A percentile compares a stretch with the other conserved stretches of the same genome.
These are phyloP conservation scores for Stropharia rugosoannulata DNA, from an alignment of 768 basidiomycete genomes.

Conservation along the genomic window DNA sequence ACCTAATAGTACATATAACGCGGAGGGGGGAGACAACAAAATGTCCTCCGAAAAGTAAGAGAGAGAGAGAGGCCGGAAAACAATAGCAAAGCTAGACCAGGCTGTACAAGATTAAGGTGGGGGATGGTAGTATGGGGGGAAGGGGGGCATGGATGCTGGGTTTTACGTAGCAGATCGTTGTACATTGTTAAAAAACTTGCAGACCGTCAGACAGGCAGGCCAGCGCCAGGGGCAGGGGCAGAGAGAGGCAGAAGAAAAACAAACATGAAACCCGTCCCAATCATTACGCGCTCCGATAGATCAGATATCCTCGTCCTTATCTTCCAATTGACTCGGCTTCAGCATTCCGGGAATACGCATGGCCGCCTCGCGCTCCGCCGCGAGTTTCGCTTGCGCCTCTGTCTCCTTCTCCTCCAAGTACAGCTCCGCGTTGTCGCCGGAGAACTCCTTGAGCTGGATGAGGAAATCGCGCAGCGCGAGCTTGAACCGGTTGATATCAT, in stretches of 20 bases:
- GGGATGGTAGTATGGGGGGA: conserved; percentile 24
- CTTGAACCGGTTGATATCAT: conserved; percentile 90
- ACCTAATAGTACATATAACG: conserved; percentile 42
- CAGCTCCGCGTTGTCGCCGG: conserved; percentile 89
- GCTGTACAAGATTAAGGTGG: conserved; percentile 28
- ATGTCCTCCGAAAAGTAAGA: conserved; percentile 21
- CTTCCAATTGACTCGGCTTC: conserved; percentile 92
- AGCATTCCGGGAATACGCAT: conserved; percentile 98
- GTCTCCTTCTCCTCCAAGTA: conserved; percentile 94
- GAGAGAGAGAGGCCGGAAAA: conserved; percentile 19
- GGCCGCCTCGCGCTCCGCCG: conserved; percentile 84
- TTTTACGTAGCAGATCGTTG: conserved; percentile 30
- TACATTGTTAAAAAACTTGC: conserved; percentile 17
- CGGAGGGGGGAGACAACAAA: conserved; percentile 24
- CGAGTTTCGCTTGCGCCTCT: conserved; percentile 73
- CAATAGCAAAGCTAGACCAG: conserved; percentile 26
- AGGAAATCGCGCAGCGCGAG: conserved; percentile 94
- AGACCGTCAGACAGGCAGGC: conserved; percentile 2
- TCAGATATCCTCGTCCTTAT: conserved; percentile 88
- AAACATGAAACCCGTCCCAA: conserved; percentile 19
- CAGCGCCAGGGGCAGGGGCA: too few relatives aligned
- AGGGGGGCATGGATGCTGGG: conserved; percentile 23
- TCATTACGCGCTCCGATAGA: conserved; percentile 26
- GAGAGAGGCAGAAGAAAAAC: conserved; percentile 25
- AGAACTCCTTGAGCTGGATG: conserved; percentile 97